These are phyloP conservation scores for Phaeomoniella chlamydospora DNA, from an alignment of 2,329 filamentous ascomycete genomes.

Conservation along the genomic window DNA sequence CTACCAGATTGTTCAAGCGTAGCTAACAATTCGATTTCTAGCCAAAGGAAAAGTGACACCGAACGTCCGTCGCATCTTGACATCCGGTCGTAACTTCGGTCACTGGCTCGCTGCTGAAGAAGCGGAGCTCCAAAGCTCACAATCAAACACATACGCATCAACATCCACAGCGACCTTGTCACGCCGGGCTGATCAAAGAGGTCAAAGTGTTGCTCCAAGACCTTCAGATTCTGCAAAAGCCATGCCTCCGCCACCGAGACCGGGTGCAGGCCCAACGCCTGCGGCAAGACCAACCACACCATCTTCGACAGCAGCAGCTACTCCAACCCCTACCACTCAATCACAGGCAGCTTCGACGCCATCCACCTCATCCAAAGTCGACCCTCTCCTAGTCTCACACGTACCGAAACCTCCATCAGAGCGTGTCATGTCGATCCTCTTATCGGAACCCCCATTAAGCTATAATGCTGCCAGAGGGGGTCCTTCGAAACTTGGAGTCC, in stretches of 20 bases:
- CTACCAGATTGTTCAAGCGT: not conserved
- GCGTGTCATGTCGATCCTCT: constrained; percentile 26
- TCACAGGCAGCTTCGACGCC: constrained; percentile 13
- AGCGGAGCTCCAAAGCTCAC: constrained; percentile 15
- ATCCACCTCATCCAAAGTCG: constrained; percentile 21
- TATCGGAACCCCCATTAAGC: constrained; percentile 29
- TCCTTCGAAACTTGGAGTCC: constrained; percentile 8
- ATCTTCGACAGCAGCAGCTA: constrained; percentile 1
- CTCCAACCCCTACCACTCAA: constrained; percentile 1
- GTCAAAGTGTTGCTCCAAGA: not conserved
- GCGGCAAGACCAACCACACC: not conserved
- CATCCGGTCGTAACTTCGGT: constrained; percentile 33
- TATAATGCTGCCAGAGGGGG: constrained; percentile 30
- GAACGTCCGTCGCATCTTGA: constrained; percentile 31
- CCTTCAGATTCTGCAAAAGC: not conserved
- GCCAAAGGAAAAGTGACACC: constrained; percentile 27
- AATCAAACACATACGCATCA: not conserved
- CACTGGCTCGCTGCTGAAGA: constrained; percentile 38
- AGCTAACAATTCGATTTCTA: constrained; percentile 8
- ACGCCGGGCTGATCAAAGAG: not conserved
- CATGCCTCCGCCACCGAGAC: constrained; percentile 1
- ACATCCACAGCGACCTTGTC: constrained; percentile 10
- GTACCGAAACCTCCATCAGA: constrained; percentile 27
- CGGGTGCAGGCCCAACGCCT: not conserved
- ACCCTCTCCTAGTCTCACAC: constrained; percentile 26